Evolutionary conservation across 306 rosid species (phyloP), one percentile per base, ranked within the genome.

Genomic region (Phaseolus lunatus): DNA sequence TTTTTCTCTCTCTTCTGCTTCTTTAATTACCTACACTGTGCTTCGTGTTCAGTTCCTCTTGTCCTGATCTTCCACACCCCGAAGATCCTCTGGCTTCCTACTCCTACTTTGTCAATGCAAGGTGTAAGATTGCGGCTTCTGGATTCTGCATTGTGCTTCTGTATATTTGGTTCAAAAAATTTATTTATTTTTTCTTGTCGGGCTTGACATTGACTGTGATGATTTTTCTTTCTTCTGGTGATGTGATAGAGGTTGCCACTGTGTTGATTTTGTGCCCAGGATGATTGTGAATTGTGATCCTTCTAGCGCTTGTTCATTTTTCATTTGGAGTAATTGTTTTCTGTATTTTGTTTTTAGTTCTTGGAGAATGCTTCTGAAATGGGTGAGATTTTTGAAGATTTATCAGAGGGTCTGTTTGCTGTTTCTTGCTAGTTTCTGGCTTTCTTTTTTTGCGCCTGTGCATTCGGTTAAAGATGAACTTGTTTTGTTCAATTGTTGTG

Each of bases 81-180:
- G 23, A 65, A 73, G 72, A 57, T 73, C 77, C 63, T 29, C 24
- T 67, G 62, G 1, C 44, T 73, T 67, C 62, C 26, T 18, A 12
- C 64, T 57, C 57, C 57, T 37, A 9, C 58, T 65, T 68, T 35
- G 19, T 73, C 48, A 33, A 33, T 72, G 72, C 52, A 35, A 79
- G 66, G 33, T 66, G 10, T 37, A 8, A 72, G 35, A 77, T 78
- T 68, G 3, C 12, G 56, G 15, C 35, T 54, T 26, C 70, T 56
- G 22, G 58, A 57, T 78, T 67, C 18, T 59, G 76, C 84, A 69
- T 79, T 79, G 31, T 80, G 56, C 67, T 62, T 62, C 53, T 49
- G 15, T 24, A 16, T 12, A 23, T 53, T 66, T 56, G 65, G 8
- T 27, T 78, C 37, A 48, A 15, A 9, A 2, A 27, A 37, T 58